Percentiles rank a stretch among this genome's conserved stretches.
phyloP scores from a whole-genome alignment of 2,329 filamentous ascomycete genomes.

The Verticillium klebahnii region DNA sequence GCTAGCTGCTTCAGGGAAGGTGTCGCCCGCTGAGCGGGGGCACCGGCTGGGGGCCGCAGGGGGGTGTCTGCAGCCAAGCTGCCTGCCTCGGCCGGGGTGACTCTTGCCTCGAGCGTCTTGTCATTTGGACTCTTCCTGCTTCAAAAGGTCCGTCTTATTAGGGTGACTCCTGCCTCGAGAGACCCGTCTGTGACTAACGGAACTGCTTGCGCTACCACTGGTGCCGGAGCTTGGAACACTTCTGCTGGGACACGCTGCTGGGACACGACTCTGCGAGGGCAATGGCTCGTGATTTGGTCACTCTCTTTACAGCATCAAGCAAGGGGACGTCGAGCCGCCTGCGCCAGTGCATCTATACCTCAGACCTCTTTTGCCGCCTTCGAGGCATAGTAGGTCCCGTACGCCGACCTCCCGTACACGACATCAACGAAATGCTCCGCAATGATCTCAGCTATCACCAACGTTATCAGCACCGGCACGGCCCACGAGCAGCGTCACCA shows the following conservation, averaged over 20 bases:
- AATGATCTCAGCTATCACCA: constrained; percentile 24
- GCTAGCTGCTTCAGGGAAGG: background rate
- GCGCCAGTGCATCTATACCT: background rate
- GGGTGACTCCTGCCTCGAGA: too few species aligned
- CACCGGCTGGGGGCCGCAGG: background rate
- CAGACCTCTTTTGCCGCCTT: background rate
- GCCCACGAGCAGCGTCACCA: constrained; percentile 1
- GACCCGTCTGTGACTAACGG: too few species aligned
- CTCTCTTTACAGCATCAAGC: too few species aligned
- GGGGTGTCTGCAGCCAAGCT: background rate
- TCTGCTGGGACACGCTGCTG: too few species aligned
- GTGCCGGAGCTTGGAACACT: too few species aligned
- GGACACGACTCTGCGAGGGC: too few species aligned
- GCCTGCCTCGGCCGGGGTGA: background rate
- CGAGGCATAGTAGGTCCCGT: constrained; percentile 25
- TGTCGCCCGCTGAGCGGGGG: background rate
- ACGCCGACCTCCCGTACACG: constrained; percentile 33
- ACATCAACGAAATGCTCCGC: constrained; percentile 36
- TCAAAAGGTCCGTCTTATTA: too few species aligned
- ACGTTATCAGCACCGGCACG: constrained; percentile 14
- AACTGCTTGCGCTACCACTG: too few species aligned
- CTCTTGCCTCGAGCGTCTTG: background rate
- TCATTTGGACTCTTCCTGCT: background rate
- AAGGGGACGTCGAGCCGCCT: too few species aligned
- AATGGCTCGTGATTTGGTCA: too few species aligned